A percentile compares a stretch with the other conserved stretches of the same genome.
These are phyloP conservation scores for Tolypocladium ovalisporum DNA, from an alignment of 2,329 filamentous ascomycete species.

Conservation along the genomic window DNA sequence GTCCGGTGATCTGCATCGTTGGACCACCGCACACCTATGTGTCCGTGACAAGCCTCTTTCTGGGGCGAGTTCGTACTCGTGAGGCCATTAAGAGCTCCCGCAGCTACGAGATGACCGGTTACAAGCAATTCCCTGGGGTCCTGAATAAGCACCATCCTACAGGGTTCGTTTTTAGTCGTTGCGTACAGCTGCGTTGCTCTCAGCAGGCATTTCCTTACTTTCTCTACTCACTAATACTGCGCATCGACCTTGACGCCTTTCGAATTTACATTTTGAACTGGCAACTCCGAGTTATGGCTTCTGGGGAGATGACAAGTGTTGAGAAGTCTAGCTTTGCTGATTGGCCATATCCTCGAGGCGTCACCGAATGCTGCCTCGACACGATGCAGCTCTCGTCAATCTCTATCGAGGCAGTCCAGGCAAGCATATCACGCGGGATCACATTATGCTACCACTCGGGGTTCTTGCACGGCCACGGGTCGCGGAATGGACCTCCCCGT, in stretches of 20 bases:
- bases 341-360: background rate
- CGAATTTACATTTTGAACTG: slow-evolving; percentile 13
- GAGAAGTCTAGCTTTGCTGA: slow-evolving; percentile 1
- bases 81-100: slow-evolving; percentile 2
- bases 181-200: slow-evolving; percentile 23
- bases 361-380: background rate
- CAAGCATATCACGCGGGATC: background rate
- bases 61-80: background rate
- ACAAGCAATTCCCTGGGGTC: slow-evolving; percentile 1
- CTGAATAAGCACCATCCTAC: background rate
- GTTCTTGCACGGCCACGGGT: background rate
- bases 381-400: background rate
- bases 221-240: slow-evolving; percentile 14
- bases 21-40: slow-evolving; percentile 6
- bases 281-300: slow-evolving; percentile 16
- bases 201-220: slow-evolving; percentile 17
- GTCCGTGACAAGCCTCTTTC: background rate
- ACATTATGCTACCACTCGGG: background rate
- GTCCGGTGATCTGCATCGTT: slow-evolving; percentile 21
- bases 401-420: background rate
- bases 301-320: slow-evolving; percentile 21
- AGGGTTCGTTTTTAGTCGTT: slow-evolving; percentile 18
- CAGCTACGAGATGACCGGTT: slow-evolving; percentile 3
- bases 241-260: slow-evolving; percentile 6
- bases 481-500: background rate